A percentile compares a stretch with the other conserved stretches of the same genome.
These are phyloP conservation scores for Toxicodendron radicans DNA, from an alignment of 345 rosid species.

Conservation along the genomic window DNA sequence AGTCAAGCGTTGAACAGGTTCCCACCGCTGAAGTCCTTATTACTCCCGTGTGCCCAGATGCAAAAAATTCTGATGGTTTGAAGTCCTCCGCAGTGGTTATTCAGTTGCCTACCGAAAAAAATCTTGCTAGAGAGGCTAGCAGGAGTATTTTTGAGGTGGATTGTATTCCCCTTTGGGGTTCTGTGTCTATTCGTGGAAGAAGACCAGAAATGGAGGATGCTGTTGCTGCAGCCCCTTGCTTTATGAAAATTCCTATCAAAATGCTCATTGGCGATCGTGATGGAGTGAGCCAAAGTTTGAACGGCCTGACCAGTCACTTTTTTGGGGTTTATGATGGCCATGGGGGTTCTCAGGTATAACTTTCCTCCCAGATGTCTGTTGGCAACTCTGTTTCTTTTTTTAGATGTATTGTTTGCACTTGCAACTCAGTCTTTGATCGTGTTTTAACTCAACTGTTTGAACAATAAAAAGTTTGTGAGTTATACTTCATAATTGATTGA, in stretches of 20 bases:
- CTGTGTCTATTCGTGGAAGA: conserved; percentile 67
- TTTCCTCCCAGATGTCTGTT: not conserved
- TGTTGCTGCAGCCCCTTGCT: conserved; percentile 57
- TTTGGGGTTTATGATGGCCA: conserved; percentile 97
- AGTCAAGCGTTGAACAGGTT: conserved; percentile 53
- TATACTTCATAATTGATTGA: not conserved
- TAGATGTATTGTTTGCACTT: not conserved
- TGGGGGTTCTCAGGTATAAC: conserved; percentile 84
- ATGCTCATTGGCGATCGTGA: conserved; percentile 71
- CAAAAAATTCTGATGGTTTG: conserved; percentile 37
- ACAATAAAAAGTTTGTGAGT: not conserved
- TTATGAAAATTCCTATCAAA: conserved; percentile 70
- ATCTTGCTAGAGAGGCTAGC: conserved; percentile 43
- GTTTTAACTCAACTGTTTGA: not conserved
- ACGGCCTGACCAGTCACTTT: conserved; percentile 78
- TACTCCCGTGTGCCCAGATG: conserved; percentile 45
- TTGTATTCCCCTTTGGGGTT: conserved; percentile 88
- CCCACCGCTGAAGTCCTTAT: conserved; percentile 64
- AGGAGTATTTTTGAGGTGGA: conserved; percentile 82
- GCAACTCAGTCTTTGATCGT: not conserved
- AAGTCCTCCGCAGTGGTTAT: conserved; percentile 61
- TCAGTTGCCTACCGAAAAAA: conserved; percentile 58
- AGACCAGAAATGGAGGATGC: conserved; percentile 96
- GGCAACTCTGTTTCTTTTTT: not conserved
- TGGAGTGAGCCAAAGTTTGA: conserved; percentile 60